Percentiles rank a stretch among this genome's conserved stretches.
Evolutionary conservation across 371 early-diverging fungal species (phyloP).

Genomic region (Actinomortierella ambigua): DNA sequence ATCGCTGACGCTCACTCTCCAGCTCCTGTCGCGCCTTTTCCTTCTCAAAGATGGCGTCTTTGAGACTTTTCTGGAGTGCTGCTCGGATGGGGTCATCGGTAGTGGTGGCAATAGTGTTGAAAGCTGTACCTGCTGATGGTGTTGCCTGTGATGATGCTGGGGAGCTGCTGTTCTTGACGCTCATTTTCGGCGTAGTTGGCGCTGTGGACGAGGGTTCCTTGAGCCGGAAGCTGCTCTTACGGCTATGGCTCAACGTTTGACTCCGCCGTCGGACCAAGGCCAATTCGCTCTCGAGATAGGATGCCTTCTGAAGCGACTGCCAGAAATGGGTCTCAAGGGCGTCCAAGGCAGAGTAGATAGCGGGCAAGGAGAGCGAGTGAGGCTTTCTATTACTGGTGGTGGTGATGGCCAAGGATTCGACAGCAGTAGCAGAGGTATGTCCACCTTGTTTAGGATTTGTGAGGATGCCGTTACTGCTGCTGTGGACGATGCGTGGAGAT

Average conservation of each 20-base stretch:
- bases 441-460: no score
- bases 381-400: not conserved
- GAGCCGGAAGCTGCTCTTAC: conserved; percentile 31
- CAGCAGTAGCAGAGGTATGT: no score
- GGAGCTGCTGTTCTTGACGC: not conserved
- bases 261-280: conserved; percentile 32
- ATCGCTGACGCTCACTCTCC: conserved; percentile 41
- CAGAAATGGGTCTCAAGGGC: conserved; percentile 18
- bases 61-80: conserved; percentile 38
- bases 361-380: conserved; percentile 15
- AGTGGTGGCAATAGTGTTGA: not conserved
- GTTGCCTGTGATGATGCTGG: not conserved
- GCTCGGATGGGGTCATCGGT: conserved; percentile 34
- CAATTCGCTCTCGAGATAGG: conserved; percentile 25
- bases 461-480: no score
- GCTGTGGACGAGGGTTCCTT: conserved; percentile 6
- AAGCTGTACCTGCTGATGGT: not conserved
- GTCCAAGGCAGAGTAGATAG: conserved; percentile 27
- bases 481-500: no score
- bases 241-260: conserved; percentile 23
- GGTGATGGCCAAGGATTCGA: conserved; percentile 1
- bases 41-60: conserved; percentile 39
- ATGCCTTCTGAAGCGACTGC: conserved; percentile 26
- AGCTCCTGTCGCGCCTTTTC: conserved; percentile 39
- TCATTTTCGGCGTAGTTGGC: no score